Evolutionary conservation across 176 grass and related monocot genomes (phyloP), one percentile per base, ranked within the genome.

Genomic region (Ampelocalamus luodianensis): DNA sequence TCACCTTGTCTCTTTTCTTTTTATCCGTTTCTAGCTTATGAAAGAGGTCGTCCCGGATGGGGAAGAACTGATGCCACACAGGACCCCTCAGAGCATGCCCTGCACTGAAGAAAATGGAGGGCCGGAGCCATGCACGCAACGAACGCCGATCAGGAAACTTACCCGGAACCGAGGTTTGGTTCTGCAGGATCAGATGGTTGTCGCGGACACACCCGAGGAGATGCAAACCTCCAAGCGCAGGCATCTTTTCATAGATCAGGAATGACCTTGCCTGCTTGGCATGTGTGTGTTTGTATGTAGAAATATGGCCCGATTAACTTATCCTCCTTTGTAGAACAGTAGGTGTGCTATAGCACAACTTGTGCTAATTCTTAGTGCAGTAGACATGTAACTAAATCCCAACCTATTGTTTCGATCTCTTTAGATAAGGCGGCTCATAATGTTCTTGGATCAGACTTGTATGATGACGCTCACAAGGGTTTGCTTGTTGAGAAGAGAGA

Each of bases 71-170:
- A 90, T 98, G 87, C 87, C 89, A 8, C 87, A 95, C 67, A 90
- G 95, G 66, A 90, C 32, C 8, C 20, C 50, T n/a, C 23, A 64
- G 34, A 63, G 50, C 58, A 22, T 53, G 32, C 32, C 10, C 44
- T 55, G 79, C 64, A 44, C 50, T 8, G 38, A 61, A 49, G 78
- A 34, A 7, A 24, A 69, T 17, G 66, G 85, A 60, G 60, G 58
- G 59, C 11, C 36, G 40, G 71, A 80, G 75, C 26, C 16, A 20
- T 9, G 16, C 15, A 10, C 40, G 1, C 89, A 90, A 36, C 44
- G 26, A 63, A 97, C 95, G 13, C 93, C 87, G 2, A 98, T 98
- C 24, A 88, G 82, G 79, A 98, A 98, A 54, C 80, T 95, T 20
- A 27, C 76, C 22, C 68, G 95, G 64, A 98, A 93, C 71, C 74